Evolutionary conservation across 2,329 filamentous ascomycete genomes (phyloP), one percentile per base, ranked within the genome.

Genomic region (Fusarium musae): DNA sequence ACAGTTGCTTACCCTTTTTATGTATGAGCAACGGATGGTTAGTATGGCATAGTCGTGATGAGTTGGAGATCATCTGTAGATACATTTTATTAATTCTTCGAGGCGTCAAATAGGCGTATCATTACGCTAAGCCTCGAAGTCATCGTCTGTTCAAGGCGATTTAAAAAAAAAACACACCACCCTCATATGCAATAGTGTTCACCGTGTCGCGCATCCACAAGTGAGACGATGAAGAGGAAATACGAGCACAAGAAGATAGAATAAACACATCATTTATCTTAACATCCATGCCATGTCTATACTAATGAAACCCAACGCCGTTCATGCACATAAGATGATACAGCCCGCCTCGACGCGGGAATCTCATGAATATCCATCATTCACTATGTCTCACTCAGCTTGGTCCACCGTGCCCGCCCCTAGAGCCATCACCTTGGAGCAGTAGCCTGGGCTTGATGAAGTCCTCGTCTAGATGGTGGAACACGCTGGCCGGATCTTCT

Each of bases 371-470:
- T 66, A 44, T 60, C 42, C 49, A 59, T 43, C 59, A 56, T 56
- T 54, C 46, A 40, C 43, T 32, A 54, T 37, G 37, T 42, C 49
- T 36, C 59, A 36, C 46, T 77, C 53, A 78, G 50, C 75, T 74
- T n/a, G 73, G 64, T 30, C 76, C 73, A 28, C 77, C 73, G 49
- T 77, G 76, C 6, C 78, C 76, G 21, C 80, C 79, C n/a, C 78
- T 73, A 9, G 74, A 64, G 13, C 68, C 68, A 30, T 86, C 86
- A 50, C 92, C 93, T 83, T 98, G 95, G 26, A 98, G 87, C 73
- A 98, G 83, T 62, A 98, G 84, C 79, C 92, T 93, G 23, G 96
- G 96, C 86, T 98, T 98, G 82, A 98, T 95, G 81, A 95, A 98
- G 69, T 95, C 94, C 82, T 99, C 96, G 81, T 99, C 96, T 68